These are phyloP conservation scores for Vitis vinifera DNA, from an alignment of 164 flowering plant genomes.

Conservation along the genomic window ASM3070453v1 NC_081806.1:5451001-5451500, in stretches of 20 bases:
- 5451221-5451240: slow-evolving; percentile 74
- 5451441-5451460: slow-evolving; percentile 26
- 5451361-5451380: slow-evolving; percentile 49
- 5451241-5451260: slow-evolving; percentile 94
- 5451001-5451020: slow-evolving; percentile 70
- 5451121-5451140: slow-evolving; percentile 38
- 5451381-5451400: slow-evolving; percentile 72
- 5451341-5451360: slow-evolving; percentile 38
- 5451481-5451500: slow-evolving; percentile 83
- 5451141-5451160: slow-evolving; percentile 35
- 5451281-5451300: slow-evolving; percentile 56
- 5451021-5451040: slow-evolving; percentile 97
- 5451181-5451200: slow-evolving; percentile 33
- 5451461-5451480: slow-evolving; percentile 30
- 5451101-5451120: slow-evolving; percentile 35
- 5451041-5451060: slow-evolving; percentile 93
- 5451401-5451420: slow-evolving; percentile 36
- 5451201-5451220: slow-evolving; percentile 55
- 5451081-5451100: slow-evolving; percentile 58
- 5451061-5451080: slow-evolving; percentile 61
- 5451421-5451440: slow-evolving; percentile 19
- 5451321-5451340: slow-evolving; percentile 37
- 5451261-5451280: slow-evolving; percentile 95
- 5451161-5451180: slow-evolving; percentile 34
- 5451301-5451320: slow-evolving; percentile 57